Conservation (phyloP, 2,329 filamentous ascomycete species). For the Epichloe scottii region DNA sequence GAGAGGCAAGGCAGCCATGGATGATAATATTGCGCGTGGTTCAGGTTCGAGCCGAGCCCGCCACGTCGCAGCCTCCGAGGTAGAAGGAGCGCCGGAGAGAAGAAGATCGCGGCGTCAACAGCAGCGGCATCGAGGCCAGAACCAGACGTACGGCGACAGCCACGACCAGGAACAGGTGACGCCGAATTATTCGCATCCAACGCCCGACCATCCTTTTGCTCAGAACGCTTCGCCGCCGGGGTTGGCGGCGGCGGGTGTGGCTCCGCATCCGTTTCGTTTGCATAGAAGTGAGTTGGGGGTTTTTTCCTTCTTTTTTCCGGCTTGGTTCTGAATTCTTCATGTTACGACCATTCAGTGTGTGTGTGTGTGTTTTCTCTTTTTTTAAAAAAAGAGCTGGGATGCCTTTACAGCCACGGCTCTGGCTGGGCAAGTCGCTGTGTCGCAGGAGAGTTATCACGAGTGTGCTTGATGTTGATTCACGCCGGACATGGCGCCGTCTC, state of each 20-base stretch:
- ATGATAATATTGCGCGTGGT: slow-evolving; percentile 18
- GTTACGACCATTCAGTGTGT: not conserved
- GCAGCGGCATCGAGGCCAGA: slow-evolving; percentile 3
- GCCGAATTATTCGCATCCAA: slow-evolving; percentile 10
- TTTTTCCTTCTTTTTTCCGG: not conserved
- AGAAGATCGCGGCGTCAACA: not conserved
- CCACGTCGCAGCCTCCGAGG: slow-evolving; percentile 11
- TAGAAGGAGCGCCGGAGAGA: not conserved
- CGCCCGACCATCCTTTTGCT: slow-evolving; percentile 6
- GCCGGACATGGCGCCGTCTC: not conserved
- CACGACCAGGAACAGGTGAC: slow-evolving; percentile 7
- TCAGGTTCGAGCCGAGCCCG: slow-evolving; percentile 20
- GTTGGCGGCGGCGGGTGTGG: slow-evolving; percentile 13
- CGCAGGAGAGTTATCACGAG: too few species aligned
- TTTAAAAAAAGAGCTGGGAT: too few species aligned
- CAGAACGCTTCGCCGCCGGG: slow-evolving; percentile 8
- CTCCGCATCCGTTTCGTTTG: slow-evolving; percentile 24
- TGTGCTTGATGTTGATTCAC: too few species aligned
- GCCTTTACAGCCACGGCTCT: too few species aligned
- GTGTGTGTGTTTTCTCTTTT: too few species aligned
- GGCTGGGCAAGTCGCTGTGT: too few species aligned
- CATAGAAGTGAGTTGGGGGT: slow-evolving; percentile 21
- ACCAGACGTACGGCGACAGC: slow-evolving; percentile 2
- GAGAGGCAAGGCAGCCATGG: slow-evolving; percentile 12
- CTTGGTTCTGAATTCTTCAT: not conserved